Conservation (phyloP, 768 basidiomycete species). For the Kwoniella dejecticola region DNA sequence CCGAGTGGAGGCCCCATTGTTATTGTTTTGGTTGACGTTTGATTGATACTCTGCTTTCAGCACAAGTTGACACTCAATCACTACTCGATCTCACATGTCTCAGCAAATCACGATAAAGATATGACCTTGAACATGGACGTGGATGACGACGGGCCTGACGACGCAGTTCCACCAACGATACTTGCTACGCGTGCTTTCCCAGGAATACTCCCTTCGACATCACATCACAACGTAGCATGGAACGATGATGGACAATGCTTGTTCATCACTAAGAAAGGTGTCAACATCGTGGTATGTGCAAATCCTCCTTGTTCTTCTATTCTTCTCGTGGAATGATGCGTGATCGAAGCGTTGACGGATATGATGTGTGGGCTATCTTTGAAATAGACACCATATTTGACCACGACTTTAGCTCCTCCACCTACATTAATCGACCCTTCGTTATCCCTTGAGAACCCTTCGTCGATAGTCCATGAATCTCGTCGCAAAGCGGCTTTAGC, state of each 20-base stretch:
- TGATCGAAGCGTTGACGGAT: neutral
- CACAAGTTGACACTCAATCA: too few relatives aligned
- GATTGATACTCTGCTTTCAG: too few relatives aligned
- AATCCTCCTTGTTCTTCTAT: neutral
- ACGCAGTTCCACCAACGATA: slow-evolving; percentile 17
- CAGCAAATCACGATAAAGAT: neutral
- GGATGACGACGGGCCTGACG: too few relatives aligned
- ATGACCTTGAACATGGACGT: neutral
- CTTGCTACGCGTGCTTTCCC: slow-evolving; percentile 14
- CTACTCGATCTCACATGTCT: too few relatives aligned
- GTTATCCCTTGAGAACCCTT: slow-evolving; percentile 13
- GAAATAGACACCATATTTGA: slow-evolving; percentile 38
- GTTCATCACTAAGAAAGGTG: slow-evolving; percentile 28
- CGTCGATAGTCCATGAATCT: neutral
- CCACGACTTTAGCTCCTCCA: slow-evolving; percentile 29
- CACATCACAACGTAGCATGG: slow-evolving; percentile 32
- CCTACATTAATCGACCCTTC: slow-evolving; percentile 19
- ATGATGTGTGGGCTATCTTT: neutral
- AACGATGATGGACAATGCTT: slow-evolving; percentile 47
- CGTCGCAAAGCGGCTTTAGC: neutral
- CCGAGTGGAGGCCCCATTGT: too few relatives aligned
- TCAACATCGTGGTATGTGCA: slow-evolving; percentile 32
- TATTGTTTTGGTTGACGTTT: too few relatives aligned
- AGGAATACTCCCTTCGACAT: slow-evolving; percentile 22
- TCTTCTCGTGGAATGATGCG: neutral